Base-by-base conservation (phyloP, 2,329 filamentous ascomycete species). In the Bretziella fagacearum region DNA sequence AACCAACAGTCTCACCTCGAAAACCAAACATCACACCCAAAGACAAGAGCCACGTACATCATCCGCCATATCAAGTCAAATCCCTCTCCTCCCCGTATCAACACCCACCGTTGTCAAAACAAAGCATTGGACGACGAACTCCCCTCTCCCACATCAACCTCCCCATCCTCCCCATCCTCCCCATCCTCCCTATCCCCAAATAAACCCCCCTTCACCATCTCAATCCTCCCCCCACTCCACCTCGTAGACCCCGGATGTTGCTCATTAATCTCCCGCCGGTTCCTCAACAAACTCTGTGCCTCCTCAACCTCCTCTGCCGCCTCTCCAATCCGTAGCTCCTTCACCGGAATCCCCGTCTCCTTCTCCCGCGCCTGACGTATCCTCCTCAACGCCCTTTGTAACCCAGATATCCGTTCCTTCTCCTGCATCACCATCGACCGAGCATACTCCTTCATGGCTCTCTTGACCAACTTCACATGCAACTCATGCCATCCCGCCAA, bases 401-500 rank as follows among this genome's bases (percentile, higher is more conserved):
- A 79, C 17, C 81, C 79, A 54, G 85, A 84, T 53, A 94, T 64
- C 54, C 83, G 73, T 58, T 83, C 81, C 53, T 73, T 74, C 64
- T 98, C 91, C 46, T 74, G 71, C 3, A 94, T 74, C 22, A 96
- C 68, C 72, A 87, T 86, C 26, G 76, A 75, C 56, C 70, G 73
- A 15, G 83, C 89, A 55, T 93, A 74, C 40, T 85, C 77, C 53
- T 71, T 75, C 52, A 95, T 73, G 23, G 84, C 83, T 50, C 73
- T 73, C 51, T 78, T 68, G 1, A 83, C 86, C 64, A 84, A 77
- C 56, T 74, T 76, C 54, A 85, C 84, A 57, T 93, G 78, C 65
- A 86, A 75, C 33, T 93, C 85, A 57, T 94, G 87, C 85, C 91
- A 98, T 13, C 84, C 86, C 1, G 91, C 91, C 48, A 98, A 62